phyloP scores from a whole-genome alignment of 768 basidiomycete genomes.

The Tulasnella sp. region DNA sequence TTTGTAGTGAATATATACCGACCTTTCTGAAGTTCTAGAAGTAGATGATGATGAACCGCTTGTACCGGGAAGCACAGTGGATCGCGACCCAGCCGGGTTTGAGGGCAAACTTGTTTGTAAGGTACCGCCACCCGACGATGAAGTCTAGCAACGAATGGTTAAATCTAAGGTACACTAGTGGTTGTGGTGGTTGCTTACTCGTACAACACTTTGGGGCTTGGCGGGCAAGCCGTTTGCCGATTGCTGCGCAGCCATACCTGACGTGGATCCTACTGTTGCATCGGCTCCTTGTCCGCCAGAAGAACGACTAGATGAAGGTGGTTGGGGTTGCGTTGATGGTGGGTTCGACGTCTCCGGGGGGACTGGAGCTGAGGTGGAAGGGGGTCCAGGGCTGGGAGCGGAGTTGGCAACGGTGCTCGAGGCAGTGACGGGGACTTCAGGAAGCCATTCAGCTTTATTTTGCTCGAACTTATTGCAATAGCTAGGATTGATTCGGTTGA shows the following conservation, averaged over 20 bases:
- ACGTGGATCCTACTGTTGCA: background rate
- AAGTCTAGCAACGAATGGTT: background rate
- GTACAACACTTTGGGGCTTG: background rate
- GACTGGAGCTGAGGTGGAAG: background rate
- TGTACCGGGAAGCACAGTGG: background rate
- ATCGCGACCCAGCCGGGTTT: background rate
- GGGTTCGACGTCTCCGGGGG: background rate
- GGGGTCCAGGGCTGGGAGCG: slow-evolving; percentile 5
- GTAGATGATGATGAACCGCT: background rate
- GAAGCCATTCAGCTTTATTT: background rate
- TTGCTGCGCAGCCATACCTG: background rate
- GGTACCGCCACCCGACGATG: background rate
- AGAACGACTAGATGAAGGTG: background rate
- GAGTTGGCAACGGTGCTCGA: background rate
- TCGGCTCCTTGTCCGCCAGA: background rate
- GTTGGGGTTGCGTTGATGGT: background rate
- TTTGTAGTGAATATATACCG: background rate
- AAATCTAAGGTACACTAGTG: background rate
- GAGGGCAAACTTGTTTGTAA: background rate
- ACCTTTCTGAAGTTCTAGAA: background rate
- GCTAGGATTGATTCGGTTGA: background rate
- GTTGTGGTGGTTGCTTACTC: background rate
- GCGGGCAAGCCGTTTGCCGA: slow-evolving; percentile 19
- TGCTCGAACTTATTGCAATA: slow-evolving; percentile 28
- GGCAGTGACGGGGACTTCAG: background rate